phyloP scores from a whole-genome alignment of 1,284 basidiomycete genomes.

The Ceratobasidium sp. region DNA sequence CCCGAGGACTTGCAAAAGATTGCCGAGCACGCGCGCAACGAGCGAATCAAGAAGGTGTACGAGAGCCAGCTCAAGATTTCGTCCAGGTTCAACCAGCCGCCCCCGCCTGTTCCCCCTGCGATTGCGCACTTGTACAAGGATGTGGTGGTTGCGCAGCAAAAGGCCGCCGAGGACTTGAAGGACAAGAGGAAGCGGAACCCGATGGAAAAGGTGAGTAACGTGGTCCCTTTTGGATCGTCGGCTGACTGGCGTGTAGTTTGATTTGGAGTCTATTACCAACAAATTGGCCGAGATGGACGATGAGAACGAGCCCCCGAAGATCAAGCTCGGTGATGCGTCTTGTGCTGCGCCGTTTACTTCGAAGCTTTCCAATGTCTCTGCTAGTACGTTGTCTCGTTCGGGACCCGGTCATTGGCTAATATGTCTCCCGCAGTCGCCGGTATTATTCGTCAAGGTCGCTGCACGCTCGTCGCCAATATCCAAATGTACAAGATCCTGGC shows the following conservation, averaged over 20 bases:
- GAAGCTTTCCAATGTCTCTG: slow-evolving; percentile 90
- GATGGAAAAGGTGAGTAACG: slow-evolving; percentile 78
- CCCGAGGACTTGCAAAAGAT: slow-evolving; percentile 91
- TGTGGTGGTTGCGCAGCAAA: slow-evolving; percentile 86
- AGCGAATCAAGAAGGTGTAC: slow-evolving; percentile 93
- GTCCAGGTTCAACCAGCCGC: slow-evolving; percentile 85
- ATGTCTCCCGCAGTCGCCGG: slow-evolving; percentile 71
- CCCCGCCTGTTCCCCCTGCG: slow-evolving; percentile 82
- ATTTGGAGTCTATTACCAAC: slow-evolving; percentile 84
- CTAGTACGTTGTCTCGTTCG: slow-evolving; percentile 63
- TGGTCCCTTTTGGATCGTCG: neutral
- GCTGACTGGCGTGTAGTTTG: slow-evolving; percentile 64
- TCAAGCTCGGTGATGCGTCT: slow-evolving; percentile 95
- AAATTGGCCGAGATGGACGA: slow-evolving; percentile 91
- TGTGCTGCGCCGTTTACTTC: slow-evolving; percentile 97
- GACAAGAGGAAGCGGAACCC: slow-evolving; percentile 79
- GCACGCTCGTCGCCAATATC: slow-evolving; percentile 94
- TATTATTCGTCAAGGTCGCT: slow-evolving; percentile 95
- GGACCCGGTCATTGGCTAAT: neutral
- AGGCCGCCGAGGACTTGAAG: slow-evolving; percentile 68
- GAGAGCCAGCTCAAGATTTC: slow-evolving; percentile 92
- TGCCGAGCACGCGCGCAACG: slow-evolving; percentile 86
- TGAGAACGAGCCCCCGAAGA: slow-evolving; percentile 88
- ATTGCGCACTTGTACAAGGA: slow-evolving; percentile 87
- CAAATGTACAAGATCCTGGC: slow-evolving; percentile 99